Percentiles rank a stretch among this genome's conserved stretches.
phyloP scores from a whole-genome alignment of 2,329 filamentous ascomycete genomes.

The Hypoxylon sp. region DNA sequence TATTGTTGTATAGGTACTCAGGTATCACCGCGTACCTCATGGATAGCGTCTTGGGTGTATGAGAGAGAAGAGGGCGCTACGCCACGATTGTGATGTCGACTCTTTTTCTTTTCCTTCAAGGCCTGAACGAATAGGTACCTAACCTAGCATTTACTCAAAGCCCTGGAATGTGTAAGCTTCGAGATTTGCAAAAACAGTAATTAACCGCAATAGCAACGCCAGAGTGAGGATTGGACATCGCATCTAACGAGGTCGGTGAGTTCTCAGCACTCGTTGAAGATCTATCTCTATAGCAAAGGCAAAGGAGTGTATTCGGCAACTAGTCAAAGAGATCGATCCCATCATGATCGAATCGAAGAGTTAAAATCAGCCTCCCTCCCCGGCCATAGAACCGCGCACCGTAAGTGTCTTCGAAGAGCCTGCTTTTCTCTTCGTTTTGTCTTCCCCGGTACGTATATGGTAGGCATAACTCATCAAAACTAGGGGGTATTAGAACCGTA shows the following conservation, averaged over 20 bases:
- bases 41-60: not conserved
- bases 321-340: conserved; percentile 14
- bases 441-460: conserved; percentile 24
- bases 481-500: conserved; percentile 34
- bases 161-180: not conserved
- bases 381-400: conserved; percentile 2
- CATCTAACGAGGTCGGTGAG: not conserved
- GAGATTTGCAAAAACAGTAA: not conserved
- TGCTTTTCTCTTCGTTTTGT: conserved; percentile 15
- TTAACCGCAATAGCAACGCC: not conserved
- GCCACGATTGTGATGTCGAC: not conserved
- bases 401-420: conserved; percentile 6
- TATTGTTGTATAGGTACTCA: no score
- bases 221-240: not conserved
- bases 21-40: no score
- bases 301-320: conserved; percentile 24
- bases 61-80: not conserved
- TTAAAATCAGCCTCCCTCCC: not conserved
- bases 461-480: conserved; percentile 17
- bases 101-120: not conserved
- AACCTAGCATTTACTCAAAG: no score
- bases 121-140: no score
- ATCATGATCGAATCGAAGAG: conserved; percentile 7
- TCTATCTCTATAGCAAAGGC: not conserved
- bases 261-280: not conserved